phyloP scores from a whole-genome alignment of 2,329 filamentous ascomycete genomes.

The Drechslera avenae region DNA sequence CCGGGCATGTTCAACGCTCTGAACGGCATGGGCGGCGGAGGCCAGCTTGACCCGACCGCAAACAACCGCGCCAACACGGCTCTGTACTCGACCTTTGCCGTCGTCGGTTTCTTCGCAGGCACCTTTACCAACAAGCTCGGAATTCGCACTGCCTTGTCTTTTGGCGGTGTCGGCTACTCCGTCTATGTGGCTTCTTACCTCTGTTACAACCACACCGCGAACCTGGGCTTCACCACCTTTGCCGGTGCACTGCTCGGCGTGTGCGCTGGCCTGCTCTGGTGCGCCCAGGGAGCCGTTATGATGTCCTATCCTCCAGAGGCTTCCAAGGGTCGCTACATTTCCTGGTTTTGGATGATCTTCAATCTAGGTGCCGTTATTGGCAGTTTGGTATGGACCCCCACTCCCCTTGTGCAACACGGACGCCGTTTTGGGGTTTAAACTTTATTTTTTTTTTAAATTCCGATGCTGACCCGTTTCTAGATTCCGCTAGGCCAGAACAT shows the following conservation, averaged over 20 bases:
- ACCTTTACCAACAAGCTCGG: constrained; percentile 80
- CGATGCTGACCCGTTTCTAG: constrained; percentile 40
- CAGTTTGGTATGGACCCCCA: constrained; percentile 63
- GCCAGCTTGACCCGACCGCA: constrained; percentile 56
- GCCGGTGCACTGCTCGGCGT: constrained; percentile 76
- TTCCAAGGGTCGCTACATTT: constrained; percentile 86
- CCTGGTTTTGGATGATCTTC: constrained; percentile 94
- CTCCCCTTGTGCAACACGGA: constrained; percentile 45
- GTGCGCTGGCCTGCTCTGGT: constrained; percentile 81
- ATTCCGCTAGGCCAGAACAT: constrained; percentile 78
- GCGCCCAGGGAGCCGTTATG: constrained; percentile 83
- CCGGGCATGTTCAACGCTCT: constrained; percentile 61
- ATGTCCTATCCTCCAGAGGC: constrained; percentile 85
- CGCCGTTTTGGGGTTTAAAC: no score
- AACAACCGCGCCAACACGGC: constrained; percentile 72
- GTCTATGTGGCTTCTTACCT: constrained; percentile 75
- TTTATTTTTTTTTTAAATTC: background rate
- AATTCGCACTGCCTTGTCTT: constrained; percentile 68
- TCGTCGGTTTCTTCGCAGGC: constrained; percentile 67
- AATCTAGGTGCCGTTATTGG: constrained; percentile 90
- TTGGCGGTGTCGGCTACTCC: constrained; percentile 78
- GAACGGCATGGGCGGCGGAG: constrained; percentile 57
- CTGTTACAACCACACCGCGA: constrained; percentile 69
- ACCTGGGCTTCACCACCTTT: constrained; percentile 75
- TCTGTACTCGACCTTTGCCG: constrained; percentile 73